Percentiles rank a stretch among this genome's conserved stretches.
phyloP scores from a whole-genome alignment of 371 early-diverging fungal genomes.

The Thermomucor indicae-seudaticae region DNA sequence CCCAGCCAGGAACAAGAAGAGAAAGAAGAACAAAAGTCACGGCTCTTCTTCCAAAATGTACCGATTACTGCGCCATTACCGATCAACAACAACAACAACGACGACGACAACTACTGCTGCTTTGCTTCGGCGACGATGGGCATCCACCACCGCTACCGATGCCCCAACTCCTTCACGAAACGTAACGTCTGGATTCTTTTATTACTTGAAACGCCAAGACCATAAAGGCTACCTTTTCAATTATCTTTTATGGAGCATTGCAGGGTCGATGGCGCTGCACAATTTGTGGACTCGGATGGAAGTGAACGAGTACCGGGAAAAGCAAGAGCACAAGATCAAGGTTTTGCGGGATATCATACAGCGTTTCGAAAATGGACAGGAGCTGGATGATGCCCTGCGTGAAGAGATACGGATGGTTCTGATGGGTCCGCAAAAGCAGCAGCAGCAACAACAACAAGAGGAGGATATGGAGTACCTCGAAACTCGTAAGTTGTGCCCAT shows the following conservation, averaged over 20 bases:
- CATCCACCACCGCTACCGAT: background rate
- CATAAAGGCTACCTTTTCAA: slow-evolving; percentile 43
- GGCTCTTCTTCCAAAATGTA: too few relatives aligned
- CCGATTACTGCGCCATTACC: too few relatives aligned
- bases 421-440: slow-evolving; percentile 12
- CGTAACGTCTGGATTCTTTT: too few relatives aligned
- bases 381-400: slow-evolving; percentile 21
- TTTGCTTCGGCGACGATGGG: background rate
- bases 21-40: too few relatives aligned
- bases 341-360: slow-evolving; percentile 32
- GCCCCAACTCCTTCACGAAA: too few relatives aligned
- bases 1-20: too few relatives aligned
- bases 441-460: slow-evolving; percentile 4
- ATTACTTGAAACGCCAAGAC: slow-evolving; percentile 40
- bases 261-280: slow-evolving; percentile 49
- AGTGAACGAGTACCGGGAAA: slow-evolving; percentile 43
- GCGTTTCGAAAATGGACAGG: slow-evolving; percentile 35
- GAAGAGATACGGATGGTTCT: slow-evolving; percentile 40
- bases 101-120: background rate
- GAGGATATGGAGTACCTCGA: slow-evolving; percentile 36
- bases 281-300: slow-evolving; percentile 48
- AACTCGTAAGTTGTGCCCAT: too few relatives aligned
- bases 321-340: slow-evolving; percentile 33
- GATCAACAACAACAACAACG: too few relatives aligned
- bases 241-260: slow-evolving; percentile 49